Evolutionary conservation across 208 protist genomes (phyloP), one percentile per base, ranked within the genome.

Genomic region (Spongospora subterranea): DNA sequence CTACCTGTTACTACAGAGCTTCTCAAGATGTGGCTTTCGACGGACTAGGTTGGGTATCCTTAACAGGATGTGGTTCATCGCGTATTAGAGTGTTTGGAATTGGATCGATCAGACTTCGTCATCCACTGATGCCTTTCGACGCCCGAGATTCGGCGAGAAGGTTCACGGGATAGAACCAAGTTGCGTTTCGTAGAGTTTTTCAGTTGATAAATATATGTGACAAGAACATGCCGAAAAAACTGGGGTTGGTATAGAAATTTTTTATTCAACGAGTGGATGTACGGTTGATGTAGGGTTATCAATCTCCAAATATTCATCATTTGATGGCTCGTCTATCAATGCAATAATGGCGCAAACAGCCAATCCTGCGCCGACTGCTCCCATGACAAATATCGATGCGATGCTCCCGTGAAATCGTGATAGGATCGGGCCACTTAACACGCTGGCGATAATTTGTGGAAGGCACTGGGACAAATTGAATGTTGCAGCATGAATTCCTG

Each of bases 381-480:
- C 40, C 71, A 82, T 82, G 35, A 82, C 71, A n/a, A 82, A 82
- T 20, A 82, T 43, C 35, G 71, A 82, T 82, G 71, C 71, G n/a
- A 43, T 35, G 71, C 40, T 82, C 17, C 40, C 71, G 40, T 82
- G 6, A 43, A 39, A 82, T 35, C 35, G 6, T 35, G 35, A 17
- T 35, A 82, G n/a, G 13, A 82, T 43, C n/a, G 71, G 71, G 35
- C 71, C 71, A 35, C 71, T 82, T n/a, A 82, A n/a, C 35, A 43
- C 17, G n/a, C 71, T 82, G n/a, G 71, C 40, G n/a, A 82, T 82
- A 43, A 82, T 82, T 82, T 82, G 71, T 45, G 71, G 71, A 13
- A 82, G 40, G 40, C 71, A 82, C n/a, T 82, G 71, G 6, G 71
- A 82, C n/a, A 82, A n/a, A 43, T 82, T 82, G n/a, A 82, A 82